Base-by-base conservation (phyloP, 2,329 filamentous ascomycete species). In the Colletotrichum sojae region DNA sequence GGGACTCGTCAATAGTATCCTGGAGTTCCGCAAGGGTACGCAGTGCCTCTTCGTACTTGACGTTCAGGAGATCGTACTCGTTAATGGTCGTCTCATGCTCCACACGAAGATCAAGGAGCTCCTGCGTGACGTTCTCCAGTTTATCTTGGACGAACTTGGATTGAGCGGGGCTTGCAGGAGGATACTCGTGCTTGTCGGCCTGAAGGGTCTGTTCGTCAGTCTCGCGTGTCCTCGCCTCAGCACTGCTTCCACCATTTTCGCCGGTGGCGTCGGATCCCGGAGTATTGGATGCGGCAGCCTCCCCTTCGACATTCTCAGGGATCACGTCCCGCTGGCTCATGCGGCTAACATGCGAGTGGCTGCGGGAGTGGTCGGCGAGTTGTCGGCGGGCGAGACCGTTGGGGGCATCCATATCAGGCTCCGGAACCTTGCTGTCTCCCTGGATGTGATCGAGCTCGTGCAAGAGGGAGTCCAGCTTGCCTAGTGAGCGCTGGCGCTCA, bases 401-500 rank as follows among this genome's bases (percentile, higher is more conserved):
- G 15, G 73, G 70, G 15, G 76, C 67, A 15, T 79, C 79, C 12
- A 78, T 67, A 31, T 83, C 79, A 5, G 73, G 70, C 25, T 85
- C 83, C 2, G 76, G 72, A 13, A 79, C 77, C 67, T 84, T 84
- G 31, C 83, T 83, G 65, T 91, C 88, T 66, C 90, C 85, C 59
- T 93, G 90, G 57, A 94, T 89, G 71, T 91, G 86, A 75, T 98
- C 96, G 10, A 98, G 88, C 76, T 99, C 96, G 74, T 97, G 91
- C 0, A 99, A 88, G 8, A 99, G 87, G 61, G 92, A 97, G 78
- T 99, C 96, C 4, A 99, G 88, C 80, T 98, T 97, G 48, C 96
- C 96, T 4, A 99, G 89, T 78, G 95, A 98, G 69, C 96, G 89
- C 80, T 99, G 96, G 56, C 97, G 93, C 80, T 98, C 95, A 59